These are phyloP conservation scores for Hyphochytrium catenoides DNA, from an alignment of 352 stramenopile genomes.

Conservation along the genomic window DNA sequence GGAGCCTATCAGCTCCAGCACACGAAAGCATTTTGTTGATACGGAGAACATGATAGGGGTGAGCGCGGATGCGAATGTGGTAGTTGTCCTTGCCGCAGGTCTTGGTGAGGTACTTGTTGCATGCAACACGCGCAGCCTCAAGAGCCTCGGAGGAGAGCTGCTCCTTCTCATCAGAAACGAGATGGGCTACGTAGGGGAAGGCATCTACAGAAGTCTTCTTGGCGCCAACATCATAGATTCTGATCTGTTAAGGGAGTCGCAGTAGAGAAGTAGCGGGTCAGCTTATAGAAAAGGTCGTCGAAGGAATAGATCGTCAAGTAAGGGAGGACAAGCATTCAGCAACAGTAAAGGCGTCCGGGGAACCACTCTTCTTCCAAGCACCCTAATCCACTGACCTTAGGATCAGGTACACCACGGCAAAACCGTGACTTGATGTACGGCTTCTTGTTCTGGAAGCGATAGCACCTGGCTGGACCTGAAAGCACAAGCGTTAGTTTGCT, in stretches of 20 bases:
- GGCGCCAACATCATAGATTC: constrained; percentile 98
- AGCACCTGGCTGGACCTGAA: constrained; percentile 96
- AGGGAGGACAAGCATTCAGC: too few relatives aligned
- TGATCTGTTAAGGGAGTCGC: too few relatives aligned
- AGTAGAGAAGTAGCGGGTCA: too few relatives aligned
- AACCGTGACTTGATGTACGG: constrained; percentile 99
- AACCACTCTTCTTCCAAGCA: background rate
- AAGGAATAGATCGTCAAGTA: too few relatives aligned
- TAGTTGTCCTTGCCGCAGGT: constrained; percentile 95
- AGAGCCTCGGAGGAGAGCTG: constrained; percentile 90
- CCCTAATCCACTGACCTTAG: constrained; percentile 21
- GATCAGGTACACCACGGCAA: constrained; percentile 92
- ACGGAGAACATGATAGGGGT: constrained; percentile 97
- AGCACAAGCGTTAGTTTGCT: too few relatives aligned
- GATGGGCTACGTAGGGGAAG: constrained; percentile 95
- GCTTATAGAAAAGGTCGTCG: too few relatives aligned
- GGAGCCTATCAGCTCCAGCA: constrained; percentile 92
- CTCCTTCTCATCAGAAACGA: constrained; percentile 80
- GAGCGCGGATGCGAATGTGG: constrained; percentile 95
- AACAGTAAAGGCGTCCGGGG: constrained; percentile 1
- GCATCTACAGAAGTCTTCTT: constrained; percentile 92
- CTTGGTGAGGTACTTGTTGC: constrained; percentile 98
- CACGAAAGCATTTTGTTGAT: constrained; percentile 99
- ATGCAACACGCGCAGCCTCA: constrained; percentile 91
- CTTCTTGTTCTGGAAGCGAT: constrained; percentile 99